phyloP scores from a whole-genome alignment of 805 yeast genomes.

The Pichia exigua region DNA sequence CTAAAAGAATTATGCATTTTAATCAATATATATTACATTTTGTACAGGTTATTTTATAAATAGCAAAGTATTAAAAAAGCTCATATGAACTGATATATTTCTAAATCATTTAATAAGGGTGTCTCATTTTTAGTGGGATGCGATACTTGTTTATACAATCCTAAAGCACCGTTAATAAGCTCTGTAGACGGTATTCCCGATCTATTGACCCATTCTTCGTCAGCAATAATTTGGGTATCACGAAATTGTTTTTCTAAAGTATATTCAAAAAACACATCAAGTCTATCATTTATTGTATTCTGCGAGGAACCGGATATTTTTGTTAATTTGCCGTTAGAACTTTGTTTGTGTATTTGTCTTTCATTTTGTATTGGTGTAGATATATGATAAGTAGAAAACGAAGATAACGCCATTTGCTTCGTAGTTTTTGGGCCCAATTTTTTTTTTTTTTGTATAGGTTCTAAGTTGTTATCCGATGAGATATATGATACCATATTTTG shows the following conservation, averaged over 20 bases:
- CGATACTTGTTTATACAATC: background rate
- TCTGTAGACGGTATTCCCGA: slow-evolving; percentile 7
- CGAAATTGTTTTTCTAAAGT: background rate
- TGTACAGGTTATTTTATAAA: background rate
- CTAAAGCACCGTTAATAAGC: background rate
- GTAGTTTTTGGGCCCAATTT: background rate
- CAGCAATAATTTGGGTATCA: background rate
- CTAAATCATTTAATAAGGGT: background rate
- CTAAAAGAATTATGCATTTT: background rate
- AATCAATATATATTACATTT: background rate
- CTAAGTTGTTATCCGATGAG: background rate
- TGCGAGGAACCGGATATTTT: slow-evolving; percentile 5
- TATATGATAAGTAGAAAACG: slow-evolving; percentile 2
- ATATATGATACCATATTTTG: background rate
- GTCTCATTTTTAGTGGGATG: background rate
- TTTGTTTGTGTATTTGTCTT: background rate
- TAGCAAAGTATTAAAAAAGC: background rate
- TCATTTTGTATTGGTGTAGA: background rate
- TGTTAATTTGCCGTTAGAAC: background rate
- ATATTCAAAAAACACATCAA: background rate
- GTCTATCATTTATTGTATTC: background rate
- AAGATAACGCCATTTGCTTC: slow-evolving; percentile 2
- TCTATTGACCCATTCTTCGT: slow-evolving; percentile 10
- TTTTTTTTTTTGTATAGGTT: background rate
- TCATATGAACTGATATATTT: slow-evolving; percentile 1